Conservation (phyloP, 345 rosid species). For the Eucalyptus pumila region DNA sequence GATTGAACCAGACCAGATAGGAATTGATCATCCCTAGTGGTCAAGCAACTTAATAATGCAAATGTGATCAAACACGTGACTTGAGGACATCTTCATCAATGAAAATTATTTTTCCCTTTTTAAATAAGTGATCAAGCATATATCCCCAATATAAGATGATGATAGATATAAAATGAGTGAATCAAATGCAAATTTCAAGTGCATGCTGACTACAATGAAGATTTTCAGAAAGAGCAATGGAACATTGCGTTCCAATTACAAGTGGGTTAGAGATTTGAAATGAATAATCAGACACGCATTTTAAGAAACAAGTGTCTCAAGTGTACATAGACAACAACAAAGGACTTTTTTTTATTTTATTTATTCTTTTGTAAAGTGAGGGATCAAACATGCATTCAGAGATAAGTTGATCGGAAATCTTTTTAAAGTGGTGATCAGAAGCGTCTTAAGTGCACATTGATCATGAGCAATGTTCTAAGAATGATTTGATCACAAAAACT, state of each 20-base stretch:
- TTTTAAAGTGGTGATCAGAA: no score
- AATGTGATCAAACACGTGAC: not conserved
- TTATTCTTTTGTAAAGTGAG: no score
- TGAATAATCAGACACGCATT: no score
- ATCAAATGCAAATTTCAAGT: not conserved
- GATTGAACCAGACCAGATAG: rapidly evolving
- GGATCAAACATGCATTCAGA: not conserved
- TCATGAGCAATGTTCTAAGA: not conserved
- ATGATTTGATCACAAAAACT: not conserved
- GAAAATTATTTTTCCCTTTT: not conserved
- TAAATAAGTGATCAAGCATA: not conserved
- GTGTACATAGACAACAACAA: not conserved
- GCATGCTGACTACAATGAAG: not conserved
- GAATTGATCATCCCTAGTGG: not conserved
- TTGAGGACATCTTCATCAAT: not conserved
- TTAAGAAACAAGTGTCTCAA: no score
- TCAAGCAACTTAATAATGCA: not conserved
- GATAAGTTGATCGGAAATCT: not conserved
- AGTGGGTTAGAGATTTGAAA: not conserved
- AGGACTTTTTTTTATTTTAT: not conserved
- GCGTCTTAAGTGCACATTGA: not conserved
- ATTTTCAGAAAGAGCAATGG: not conserved
- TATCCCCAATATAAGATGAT: not conserved
- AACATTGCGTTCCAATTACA: not conserved
- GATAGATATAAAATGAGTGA: not conserved